These are phyloP conservation scores for Erysimum cheiranthoides DNA, from an alignment of 345 rosid species.

Conservation along the genomic window DNA sequence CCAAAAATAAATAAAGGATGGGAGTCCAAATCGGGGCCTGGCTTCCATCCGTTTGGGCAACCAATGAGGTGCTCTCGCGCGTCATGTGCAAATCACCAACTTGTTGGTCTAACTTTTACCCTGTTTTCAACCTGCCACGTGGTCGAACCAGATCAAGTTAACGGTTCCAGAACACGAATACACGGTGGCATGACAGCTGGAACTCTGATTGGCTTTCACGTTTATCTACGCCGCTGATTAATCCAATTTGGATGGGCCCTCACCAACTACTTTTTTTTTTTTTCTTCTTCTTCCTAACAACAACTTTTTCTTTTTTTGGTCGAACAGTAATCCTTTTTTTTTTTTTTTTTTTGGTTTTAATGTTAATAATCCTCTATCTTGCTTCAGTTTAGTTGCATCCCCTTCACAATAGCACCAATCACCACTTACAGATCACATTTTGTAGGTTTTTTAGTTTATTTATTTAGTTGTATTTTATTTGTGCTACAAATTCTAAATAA, in stretches of 20 bases:
- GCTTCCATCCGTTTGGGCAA: constrained; percentile 26
- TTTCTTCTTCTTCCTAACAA: neutral
- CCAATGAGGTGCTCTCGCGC: constrained; percentile 36
- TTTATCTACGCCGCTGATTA: constrained; percentile 43
- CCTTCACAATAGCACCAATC: neutral
- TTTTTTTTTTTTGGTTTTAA: no score
- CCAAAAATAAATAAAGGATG: neutral
- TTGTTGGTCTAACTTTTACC: constrained; percentile 37
- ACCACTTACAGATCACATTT: no score
- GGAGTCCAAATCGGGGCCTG: constrained; percentile 29
- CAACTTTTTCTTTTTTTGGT: neutral
- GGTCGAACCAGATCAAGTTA: constrained; percentile 16
- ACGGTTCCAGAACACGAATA: constrained; percentile 10
- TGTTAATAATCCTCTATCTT: no score
- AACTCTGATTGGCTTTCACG: constrained; percentile 43
- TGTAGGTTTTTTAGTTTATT: no score
- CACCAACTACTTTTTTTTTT: constrained; percentile 26
- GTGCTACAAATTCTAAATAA: no score
- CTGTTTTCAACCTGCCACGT: constrained; percentile 38
- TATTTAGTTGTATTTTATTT: no score
- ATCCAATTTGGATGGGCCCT: constrained; percentile 35
- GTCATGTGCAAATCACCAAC: constrained; percentile 35
- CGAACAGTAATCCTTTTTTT: neutral
- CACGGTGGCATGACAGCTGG: constrained; percentile 43
- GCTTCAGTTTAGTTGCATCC: neutral